Conservation (phyloP, 1,139 yeast genomes). For the Blastobotrys illinoisensis region DNA sequence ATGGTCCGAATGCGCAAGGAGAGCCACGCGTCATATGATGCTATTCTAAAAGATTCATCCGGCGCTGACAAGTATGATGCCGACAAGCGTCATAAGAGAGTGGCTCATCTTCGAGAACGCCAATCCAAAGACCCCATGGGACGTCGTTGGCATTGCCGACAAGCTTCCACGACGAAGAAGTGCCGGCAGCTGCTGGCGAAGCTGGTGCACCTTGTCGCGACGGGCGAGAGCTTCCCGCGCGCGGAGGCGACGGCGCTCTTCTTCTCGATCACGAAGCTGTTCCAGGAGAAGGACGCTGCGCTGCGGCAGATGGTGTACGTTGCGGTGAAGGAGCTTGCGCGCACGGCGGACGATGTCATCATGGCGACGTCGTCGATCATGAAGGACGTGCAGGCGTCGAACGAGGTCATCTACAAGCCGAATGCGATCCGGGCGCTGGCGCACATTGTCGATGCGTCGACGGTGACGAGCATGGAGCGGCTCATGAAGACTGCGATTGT, state of each 20-base stretch:
- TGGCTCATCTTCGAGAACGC: conserved; percentile 21
- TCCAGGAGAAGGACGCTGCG: conserved; percentile 87
- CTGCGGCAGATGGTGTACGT: conserved; percentile 91
- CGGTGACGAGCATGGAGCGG: conserved; percentile 92
- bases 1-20: conserved; percentile 69
- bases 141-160: conserved; percentile 29
- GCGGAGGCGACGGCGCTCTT: conserved; percentile 87
- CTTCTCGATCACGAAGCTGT: conserved; percentile 88
- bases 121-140: conserved; percentile 38
- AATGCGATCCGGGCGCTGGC: conserved; percentile 91
- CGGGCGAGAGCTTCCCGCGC: conserved; percentile 85
- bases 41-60: conserved; percentile 58
- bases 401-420: conserved; percentile 82
- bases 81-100: conserved; percentile 5
- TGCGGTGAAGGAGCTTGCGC: conserved; percentile 84
- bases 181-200: conserved; percentile 76
- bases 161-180: conserved; percentile 51
- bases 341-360: conserved; percentile 82
- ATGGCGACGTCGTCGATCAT: conserved; percentile 97
- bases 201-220: conserved; percentile 59
- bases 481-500: conserved; percentile 89
- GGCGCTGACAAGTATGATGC: background rate
- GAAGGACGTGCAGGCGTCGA: conserved; percentile 88
- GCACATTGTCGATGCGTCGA: conserved; percentile 84
- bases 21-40: conserved; percentile 63